Evolutionary conservation across 2,329 filamentous ascomycete species (phyloP).

Genomic region (Colletotrichum shisoi): DNA sequence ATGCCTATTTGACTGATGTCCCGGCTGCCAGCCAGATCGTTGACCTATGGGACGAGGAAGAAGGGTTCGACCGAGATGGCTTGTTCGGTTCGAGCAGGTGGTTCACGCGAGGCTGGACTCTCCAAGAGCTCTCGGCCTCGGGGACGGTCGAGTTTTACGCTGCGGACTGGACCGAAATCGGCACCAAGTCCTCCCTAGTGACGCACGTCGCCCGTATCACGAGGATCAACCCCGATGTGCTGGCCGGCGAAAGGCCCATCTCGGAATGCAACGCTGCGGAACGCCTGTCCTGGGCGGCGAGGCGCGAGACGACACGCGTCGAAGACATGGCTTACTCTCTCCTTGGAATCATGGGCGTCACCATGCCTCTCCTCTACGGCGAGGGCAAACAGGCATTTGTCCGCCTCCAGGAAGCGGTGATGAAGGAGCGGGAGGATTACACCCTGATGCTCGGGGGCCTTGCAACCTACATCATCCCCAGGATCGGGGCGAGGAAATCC

Average conservation of each 20-base stretch:
- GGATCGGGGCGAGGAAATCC: background rate
- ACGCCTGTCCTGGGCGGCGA: slow-evolving; percentile 44
- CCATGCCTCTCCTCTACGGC: slow-evolving; percentile 44
- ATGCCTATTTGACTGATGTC: slow-evolving; percentile 43
- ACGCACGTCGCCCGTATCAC: too few relatives aligned
- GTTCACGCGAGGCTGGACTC: too few relatives aligned
- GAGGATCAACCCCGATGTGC: slow-evolving; percentile 9
- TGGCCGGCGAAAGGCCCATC: slow-evolving; percentile 15
- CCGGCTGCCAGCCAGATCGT: background rate
- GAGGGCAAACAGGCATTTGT: slow-evolving; percentile 42
- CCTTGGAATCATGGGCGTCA: slow-evolving; percentile 44
- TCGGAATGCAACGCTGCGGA: background rate
- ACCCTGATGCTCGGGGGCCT: slow-evolving; percentile 4
- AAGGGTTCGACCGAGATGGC: background rate
- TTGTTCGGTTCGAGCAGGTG: slow-evolving; percentile 21
- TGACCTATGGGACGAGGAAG: background rate
- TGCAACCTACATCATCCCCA: background rate
- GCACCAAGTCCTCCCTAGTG: too few relatives aligned
- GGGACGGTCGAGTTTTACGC: too few relatives aligned
- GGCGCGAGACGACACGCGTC: slow-evolving; percentile 39
- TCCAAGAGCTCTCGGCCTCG: too few relatives aligned
- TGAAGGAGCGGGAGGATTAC: slow-evolving; percentile 17
- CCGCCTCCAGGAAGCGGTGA: slow-evolving; percentile 36
- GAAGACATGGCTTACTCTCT: slow-evolving; percentile 45
- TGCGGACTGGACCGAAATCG: too few relatives aligned